Percentiles rank a stretch among this genome's conserved stretches.
Conservation (phyloP, 1,139 yeast species). For the Blastobotrys capitulatus region DNA sequence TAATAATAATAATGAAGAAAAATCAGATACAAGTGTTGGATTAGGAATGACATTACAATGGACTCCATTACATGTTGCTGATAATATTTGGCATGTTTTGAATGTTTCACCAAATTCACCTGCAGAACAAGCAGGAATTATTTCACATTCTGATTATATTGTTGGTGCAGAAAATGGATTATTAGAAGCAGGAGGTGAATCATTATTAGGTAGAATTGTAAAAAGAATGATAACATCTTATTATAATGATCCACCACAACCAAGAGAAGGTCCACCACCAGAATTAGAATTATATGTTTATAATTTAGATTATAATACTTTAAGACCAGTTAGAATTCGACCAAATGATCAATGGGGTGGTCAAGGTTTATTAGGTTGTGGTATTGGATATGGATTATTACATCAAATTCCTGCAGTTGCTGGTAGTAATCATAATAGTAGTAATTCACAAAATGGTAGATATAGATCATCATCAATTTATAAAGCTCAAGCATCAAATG, state of each 20-base stretch:
- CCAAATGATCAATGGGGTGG: constrained; percentile 60
- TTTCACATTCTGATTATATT: constrained; percentile 83
- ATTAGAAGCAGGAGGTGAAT: constrained; percentile 81
- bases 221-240: constrained; percentile 24
- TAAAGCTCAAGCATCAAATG: background rate
- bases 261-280: constrained; percentile 21
- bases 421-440: constrained; percentile 29
- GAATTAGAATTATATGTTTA: constrained; percentile 64
- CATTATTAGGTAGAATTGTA: constrained; percentile 64
- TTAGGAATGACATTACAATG: constrained; percentile 72
- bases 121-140: constrained; percentile 75
- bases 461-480: constrained; percentile 12
- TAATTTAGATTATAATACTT: constrained; percentile 78
- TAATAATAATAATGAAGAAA: too few relatives aligned
- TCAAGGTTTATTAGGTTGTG: constrained; percentile 83
- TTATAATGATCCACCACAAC: constrained; percentile 18
- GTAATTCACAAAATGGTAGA: constrained; percentile 2
- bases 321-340: constrained; percentile 78
- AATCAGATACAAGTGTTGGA: constrained; percentile 21
- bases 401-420: constrained; percentile 79
- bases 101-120: constrained; percentile 75
- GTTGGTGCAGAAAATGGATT: constrained; percentile 85
- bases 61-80: constrained; percentile 68
- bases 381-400: constrained; percentile 86
- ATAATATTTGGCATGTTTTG: constrained; percentile 84